A percentile compares a stretch with the other conserved stretches of the same genome.
Evolutionary conservation across 768 basidiomycete genomes (phyloP).

Genomic region (Boletus rubroflammeus): DNA sequence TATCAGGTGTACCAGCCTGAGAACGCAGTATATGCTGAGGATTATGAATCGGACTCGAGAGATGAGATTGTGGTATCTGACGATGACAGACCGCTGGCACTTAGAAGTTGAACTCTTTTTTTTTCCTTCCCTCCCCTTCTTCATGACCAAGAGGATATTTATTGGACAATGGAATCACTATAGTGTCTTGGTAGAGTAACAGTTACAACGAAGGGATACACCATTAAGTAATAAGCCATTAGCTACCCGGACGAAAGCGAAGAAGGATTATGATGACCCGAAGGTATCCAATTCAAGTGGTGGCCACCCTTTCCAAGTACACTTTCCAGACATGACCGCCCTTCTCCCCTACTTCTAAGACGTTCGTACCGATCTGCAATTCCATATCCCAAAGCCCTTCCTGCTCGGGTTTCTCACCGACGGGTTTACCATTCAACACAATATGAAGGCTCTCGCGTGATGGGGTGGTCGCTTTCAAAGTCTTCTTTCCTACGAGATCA

Average conservation of each 20-base stretch:
- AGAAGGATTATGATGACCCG: constrained; percentile 3
- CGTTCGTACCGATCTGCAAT: constrained; percentile 53
- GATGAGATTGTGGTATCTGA: constrained; percentile 9
- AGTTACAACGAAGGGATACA: constrained; percentile 26
- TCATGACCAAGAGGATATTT: constrained; percentile 1
- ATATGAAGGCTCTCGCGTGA: constrained; percentile 52
- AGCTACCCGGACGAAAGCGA: constrained; percentile 18
- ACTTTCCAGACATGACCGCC: constrained; percentile 70
- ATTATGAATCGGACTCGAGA: constrained; percentile 23
- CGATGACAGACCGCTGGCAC: constrained; percentile 22
- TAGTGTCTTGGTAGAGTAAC: constrained; percentile 24
- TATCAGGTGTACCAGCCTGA: constrained; percentile 71
- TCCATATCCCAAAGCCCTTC: constrained; percentile 61
- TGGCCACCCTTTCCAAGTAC: constrained; percentile 48
- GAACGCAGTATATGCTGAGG: constrained; percentile 44
- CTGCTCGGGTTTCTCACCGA: constrained; percentile 44
- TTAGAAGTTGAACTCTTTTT: constrained; percentile 10
- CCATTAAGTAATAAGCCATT: constrained; percentile 32
- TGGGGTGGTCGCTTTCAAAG: constrained; percentile 38
- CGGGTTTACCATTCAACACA: constrained; percentile 55
- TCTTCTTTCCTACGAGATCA: constrained; percentile 40
- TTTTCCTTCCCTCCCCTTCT: not conserved
- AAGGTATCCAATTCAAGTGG: constrained; percentile 19
- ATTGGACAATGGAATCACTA: constrained; percentile 15
- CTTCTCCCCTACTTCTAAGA: constrained; percentile 71